Base-by-base conservation (phyloP, 2,329 filamentous ascomycete genomes). In the Botrytis elliptica region DNA sequence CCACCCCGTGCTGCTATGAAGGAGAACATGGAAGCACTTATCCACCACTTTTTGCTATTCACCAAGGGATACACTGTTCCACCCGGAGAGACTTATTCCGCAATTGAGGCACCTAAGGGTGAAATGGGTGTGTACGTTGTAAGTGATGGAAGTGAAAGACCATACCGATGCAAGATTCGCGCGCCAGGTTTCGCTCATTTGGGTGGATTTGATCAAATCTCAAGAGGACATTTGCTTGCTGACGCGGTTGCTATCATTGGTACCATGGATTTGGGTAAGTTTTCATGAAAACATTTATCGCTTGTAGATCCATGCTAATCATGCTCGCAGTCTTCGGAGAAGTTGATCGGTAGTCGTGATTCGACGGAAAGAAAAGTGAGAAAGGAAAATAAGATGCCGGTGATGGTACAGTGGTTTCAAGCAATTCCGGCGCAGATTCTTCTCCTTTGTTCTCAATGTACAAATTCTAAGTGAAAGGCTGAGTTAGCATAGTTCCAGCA, bases 11-110 rank as follows among this genome's bases (percentile, higher is more conserved):
- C 93, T 63, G 96, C 96, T 81, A 99, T 99, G 96, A 99, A 99
- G 89, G 96, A 99, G 90, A 99, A 99, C 87, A 99, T 99, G 97
- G 96, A 99, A 86, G 95, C 96, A 57, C 89, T 99, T 62, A 99
- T 99, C 82, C 96, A 99, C 86, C 96, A 99, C 87, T 99, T 99
- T 89, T 86, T 99, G 78, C 91, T 99, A 71, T 99, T 95, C 87
- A 98, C 95, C 84, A 99, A 99, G 89, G 96, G 96, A 74, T 99
- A 99, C 85, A 89, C 94, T 63, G 96, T 99, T 6, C 96, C 96
- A 62, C 96, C 97, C 12, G 97, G 96, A 76, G 96, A 99, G 88
- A 99, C 96, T 9, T 99, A 99, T 88, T 95, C 92, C 65, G 95
- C 92, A 76, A 99, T 99, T 77, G 96, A 99, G 87, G 96, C 97